Conservation (phyloP, 169 alveolate species). For the Babesia caballi region DNA sequence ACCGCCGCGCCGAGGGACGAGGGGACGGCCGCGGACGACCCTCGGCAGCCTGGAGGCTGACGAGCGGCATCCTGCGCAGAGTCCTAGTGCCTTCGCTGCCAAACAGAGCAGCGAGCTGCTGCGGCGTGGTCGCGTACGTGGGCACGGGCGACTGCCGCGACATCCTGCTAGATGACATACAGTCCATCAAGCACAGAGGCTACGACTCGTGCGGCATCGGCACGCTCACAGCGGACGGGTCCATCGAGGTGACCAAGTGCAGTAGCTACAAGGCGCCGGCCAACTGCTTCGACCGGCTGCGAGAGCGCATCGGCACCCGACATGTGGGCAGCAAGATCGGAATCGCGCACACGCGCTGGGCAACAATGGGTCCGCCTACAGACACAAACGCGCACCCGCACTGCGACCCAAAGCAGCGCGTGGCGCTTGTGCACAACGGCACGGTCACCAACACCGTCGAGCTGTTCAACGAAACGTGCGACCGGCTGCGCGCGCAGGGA, state of each 20-base stretch:
- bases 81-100: neutral
- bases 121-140: slow-evolving; percentile 89
- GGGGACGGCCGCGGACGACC: neutral
- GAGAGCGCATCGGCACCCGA: slow-evolving; percentile 64
- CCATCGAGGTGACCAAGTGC: slow-evolving; percentile 83
- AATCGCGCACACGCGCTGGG: slow-evolving; percentile 99
- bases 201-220: slow-evolving; percentile 95
- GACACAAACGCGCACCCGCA: slow-evolving; percentile 98
- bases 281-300: slow-evolving; percentile 83
- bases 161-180: slow-evolving; percentile 82
- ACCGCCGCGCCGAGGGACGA: neutral
- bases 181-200: slow-evolving; percentile 89
- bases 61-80: neutral
- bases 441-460: slow-evolving; percentile 72
- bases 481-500: slow-evolving; percentile 48
- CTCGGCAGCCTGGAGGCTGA: neutral
- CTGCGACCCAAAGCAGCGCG: slow-evolving; percentile 83
- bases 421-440: slow-evolving; percentile 95
- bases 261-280: slow-evolving; percentile 66
- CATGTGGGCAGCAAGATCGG: slow-evolving; percentile 87
- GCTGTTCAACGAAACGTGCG: slow-evolving; percentile 31
- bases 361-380: slow-evolving; percentile 96
- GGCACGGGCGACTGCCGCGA: slow-evolving; percentile 83
- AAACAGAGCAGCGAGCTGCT: slow-evolving; percentile 54
- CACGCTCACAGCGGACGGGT: slow-evolving; percentile 76